phyloP scores from a whole-genome alignment of 2,329 filamentous ascomycete genomes.

The Alternaria sp. region DNA sequence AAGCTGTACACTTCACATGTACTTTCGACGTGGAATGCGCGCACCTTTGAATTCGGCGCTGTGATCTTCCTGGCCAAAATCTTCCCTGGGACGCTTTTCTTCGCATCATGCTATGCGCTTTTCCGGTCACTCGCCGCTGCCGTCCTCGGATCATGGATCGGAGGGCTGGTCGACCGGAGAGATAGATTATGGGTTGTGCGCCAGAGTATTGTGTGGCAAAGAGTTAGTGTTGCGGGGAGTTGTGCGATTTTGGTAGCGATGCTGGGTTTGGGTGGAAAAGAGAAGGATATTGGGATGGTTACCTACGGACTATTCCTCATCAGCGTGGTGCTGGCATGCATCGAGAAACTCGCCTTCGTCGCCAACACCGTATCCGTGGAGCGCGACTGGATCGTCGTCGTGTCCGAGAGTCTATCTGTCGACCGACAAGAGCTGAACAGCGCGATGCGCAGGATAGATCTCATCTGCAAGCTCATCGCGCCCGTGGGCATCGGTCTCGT shows the following conservation, averaged over 20 bases:
- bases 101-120: conserved; percentile 72
- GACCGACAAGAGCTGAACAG: conserved; percentile 58
- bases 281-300: conserved; percentile 7
- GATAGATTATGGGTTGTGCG: conserved; percentile 50
- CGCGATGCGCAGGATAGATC: conserved; percentile 65
- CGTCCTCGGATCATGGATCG: conserved; percentile 64
- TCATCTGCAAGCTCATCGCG: conserved; percentile 63
- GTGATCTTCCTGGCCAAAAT: conserved; percentile 56
- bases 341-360: conserved; percentile 71
- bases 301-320: conserved; percentile 39
- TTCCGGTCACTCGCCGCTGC: conserved; percentile 64
- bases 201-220: conserved; percentile 49
- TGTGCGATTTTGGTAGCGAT: conserved; percentile 37
- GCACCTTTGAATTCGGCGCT: conserved; percentile 58
- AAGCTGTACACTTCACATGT: conserved; percentile 55
- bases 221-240: conserved; percentile 40
- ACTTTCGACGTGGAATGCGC: conserved; percentile 58
- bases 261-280: conserved; percentile 7
- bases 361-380: conserved; percentile 73
- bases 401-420: conserved; percentile 48
- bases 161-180: conserved; percentile 63
- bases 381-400: conserved; percentile 70
- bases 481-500: conserved; percentile 60
- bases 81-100: conserved; percentile 64
- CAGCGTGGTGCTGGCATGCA: conserved; percentile 64